Conservation (phyloP, 2,329 filamentous ascomycete species). For the Tolypocladium sp. region DNA sequence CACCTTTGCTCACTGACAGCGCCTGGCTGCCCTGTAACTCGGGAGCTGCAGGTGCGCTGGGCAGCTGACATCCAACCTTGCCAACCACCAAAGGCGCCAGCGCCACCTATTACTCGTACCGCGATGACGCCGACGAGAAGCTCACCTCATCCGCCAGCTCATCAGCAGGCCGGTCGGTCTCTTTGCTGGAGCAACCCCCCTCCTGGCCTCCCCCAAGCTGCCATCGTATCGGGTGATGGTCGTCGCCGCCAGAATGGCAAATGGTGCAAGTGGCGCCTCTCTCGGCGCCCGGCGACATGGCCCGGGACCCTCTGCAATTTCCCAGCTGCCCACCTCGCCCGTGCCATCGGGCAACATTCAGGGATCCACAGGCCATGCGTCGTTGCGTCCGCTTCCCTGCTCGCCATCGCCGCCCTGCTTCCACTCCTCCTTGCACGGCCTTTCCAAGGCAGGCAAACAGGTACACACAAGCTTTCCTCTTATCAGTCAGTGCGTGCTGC, state of each 20-base stretch:
- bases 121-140: background rate
- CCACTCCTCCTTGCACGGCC: background rate
- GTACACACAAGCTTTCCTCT: background rate
- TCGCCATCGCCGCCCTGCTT: background rate
- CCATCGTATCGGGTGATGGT: background rate
- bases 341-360: background rate
- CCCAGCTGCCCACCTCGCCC: slow-evolving; percentile 7
- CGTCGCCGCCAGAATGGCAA: background rate
- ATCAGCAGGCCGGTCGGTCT: background rate
- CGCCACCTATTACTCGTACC: background rate
- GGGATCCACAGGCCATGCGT: background rate
- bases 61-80: background rate
- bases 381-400: background rate
- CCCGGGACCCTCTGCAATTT: slow-evolving; percentile 9
- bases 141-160: background rate
- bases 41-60: background rate
- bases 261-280: background rate
- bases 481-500: background rate
- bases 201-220: background rate
- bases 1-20: background rate
- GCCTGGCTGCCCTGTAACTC: background rate
- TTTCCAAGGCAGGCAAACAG: background rate
- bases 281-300: background rate
- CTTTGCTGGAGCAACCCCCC: background rate
- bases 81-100: background rate